Conservation (phyloP, 495 filamentous ascomycete genomes). For the Tuber magnatum region DNA sequence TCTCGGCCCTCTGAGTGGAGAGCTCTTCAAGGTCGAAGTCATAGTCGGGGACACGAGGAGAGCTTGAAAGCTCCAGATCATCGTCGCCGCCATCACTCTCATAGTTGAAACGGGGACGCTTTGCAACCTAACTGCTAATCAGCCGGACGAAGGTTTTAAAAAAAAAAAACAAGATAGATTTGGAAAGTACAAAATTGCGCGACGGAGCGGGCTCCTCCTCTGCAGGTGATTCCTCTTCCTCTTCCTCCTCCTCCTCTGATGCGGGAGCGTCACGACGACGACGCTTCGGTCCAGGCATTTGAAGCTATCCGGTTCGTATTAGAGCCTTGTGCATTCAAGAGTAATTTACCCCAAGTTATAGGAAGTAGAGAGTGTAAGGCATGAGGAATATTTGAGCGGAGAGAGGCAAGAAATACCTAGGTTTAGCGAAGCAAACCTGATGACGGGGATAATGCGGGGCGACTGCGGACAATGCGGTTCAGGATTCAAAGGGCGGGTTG, state of each 20-base stretch:
- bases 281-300: neutral
- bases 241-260: neutral
- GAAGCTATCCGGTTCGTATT: neutral
- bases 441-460: neutral
- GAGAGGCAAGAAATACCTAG: neutral
- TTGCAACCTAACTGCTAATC: neutral
- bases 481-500: neutral
- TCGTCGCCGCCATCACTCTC: neutral
- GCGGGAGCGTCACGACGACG: neutral
- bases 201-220: neutral
- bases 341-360: neutral
- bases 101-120: slow-evolving; percentile 1
- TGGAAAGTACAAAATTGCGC: neutral
- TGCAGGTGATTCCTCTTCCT: neutral
- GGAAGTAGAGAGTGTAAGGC: neutral
- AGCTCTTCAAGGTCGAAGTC: slow-evolving; percentile 32
- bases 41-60: slow-evolving; percentile 4
- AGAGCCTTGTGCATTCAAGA: neutral
- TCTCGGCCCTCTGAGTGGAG: slow-evolving; percentile 33
- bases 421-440: neutral
- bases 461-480: neutral
- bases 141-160: neutral
- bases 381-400: neutral
- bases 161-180: neutral
- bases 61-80: neutral